Percentiles rank a stretch among this genome's conserved stretches.
Evolutionary conservation across 2,329 filamentous ascomycete species (phyloP).

Genomic region (Cladosporium sphaerospermum): DNA sequence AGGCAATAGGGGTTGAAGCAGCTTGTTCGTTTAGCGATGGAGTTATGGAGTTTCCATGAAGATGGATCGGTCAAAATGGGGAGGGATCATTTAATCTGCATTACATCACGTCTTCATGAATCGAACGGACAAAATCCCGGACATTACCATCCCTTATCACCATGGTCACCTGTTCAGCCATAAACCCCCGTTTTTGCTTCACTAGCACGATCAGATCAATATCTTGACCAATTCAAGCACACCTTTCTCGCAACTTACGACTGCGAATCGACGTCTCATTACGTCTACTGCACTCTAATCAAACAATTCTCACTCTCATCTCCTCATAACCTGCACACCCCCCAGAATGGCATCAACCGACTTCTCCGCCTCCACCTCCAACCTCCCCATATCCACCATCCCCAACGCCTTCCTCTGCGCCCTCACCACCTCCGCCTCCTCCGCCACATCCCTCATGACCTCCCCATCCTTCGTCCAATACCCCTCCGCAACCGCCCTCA

Average conservation of each 20-base stretch:
- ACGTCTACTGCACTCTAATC: too few relatives aligned
- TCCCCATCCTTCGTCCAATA: constrained; percentile 79
- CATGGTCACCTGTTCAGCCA: too few relatives aligned
- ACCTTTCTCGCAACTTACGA: too few relatives aligned
- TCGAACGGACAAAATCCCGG: too few relatives aligned
- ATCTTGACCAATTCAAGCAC: too few relatives aligned
- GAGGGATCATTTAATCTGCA: not conserved
- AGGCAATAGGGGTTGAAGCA: not conserved
- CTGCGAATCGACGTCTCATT: too few relatives aligned
- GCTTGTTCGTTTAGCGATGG: constrained; percentile 6
- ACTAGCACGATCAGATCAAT: too few relatives aligned
- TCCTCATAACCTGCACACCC: constrained; percentile 3
- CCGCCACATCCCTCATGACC: constrained; percentile 68
- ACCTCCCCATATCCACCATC: constrained; percentile 56
- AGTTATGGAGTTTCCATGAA: constrained; percentile 4
- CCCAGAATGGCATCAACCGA: constrained; percentile 39
- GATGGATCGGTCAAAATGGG: not conserved
- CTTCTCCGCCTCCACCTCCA: constrained; percentile 58
- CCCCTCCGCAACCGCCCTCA: constrained; percentile 58
- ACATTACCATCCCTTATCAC: too few relatives aligned
- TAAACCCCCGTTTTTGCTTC: too few relatives aligned
- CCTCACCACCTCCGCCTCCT: constrained; percentile 68
- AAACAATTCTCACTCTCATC: too few relatives aligned
- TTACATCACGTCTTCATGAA: too few relatives aligned
- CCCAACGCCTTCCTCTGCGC: constrained; percentile 62